Evolutionary conservation across 371 early-diverging fungal genomes (phyloP).

Genomic region (Rhizopus sp.): DNA sequence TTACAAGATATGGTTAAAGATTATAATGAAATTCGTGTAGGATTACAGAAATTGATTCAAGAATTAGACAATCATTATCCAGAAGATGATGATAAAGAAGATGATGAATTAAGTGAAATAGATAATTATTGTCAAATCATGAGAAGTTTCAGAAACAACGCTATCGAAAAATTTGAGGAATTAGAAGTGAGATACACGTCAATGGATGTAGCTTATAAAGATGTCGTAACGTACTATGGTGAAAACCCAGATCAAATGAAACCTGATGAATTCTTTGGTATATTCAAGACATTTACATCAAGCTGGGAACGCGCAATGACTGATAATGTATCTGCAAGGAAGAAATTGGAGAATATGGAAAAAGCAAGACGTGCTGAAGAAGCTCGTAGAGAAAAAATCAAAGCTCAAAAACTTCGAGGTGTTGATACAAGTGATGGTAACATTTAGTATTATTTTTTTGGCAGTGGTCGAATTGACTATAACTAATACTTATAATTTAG

Average conservation of each 20-base stretch:
- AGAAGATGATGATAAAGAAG: slow-evolving; percentile 34
- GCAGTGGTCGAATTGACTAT: neutral
- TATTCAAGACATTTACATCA: slow-evolving; percentile 80
- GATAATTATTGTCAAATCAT: slow-evolving; percentile 49
- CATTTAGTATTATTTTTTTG: neutral
- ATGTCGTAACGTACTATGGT: slow-evolving; percentile 74
- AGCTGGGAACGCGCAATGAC: slow-evolving; percentile 67
- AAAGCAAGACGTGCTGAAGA: slow-evolving; percentile 43
- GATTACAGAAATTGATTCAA: slow-evolving; percentile 51
- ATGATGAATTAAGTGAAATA: slow-evolving; percentile 37
- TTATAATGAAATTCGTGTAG: slow-evolving; percentile 59
- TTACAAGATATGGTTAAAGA: slow-evolving; percentile 58
- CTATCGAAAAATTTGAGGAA: slow-evolving; percentile 49
- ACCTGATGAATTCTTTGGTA: slow-evolving; percentile 89
- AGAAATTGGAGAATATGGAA: slow-evolving; percentile 49
- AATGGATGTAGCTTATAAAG: slow-evolving; percentile 70
- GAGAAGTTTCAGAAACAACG: slow-evolving; percentile 52
- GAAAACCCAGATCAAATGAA: slow-evolving; percentile 80
- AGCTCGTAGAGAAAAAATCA: slow-evolving; percentile 47
- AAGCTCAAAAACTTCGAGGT: slow-evolving; percentile 46
- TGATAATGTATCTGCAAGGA: slow-evolving; percentile 43
- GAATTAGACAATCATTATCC: slow-evolving; percentile 54
- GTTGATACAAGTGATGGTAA: slow-evolving; percentile 51
- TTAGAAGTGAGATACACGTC: slow-evolving; percentile 53
- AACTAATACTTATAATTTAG: slow-evolving; percentile 22